A percentile compares a stretch with the other conserved stretches of the same genome.
Conservation (phyloP, 1,284 basidiomycete species). For the Lignosus rhinocerotis region DNA sequence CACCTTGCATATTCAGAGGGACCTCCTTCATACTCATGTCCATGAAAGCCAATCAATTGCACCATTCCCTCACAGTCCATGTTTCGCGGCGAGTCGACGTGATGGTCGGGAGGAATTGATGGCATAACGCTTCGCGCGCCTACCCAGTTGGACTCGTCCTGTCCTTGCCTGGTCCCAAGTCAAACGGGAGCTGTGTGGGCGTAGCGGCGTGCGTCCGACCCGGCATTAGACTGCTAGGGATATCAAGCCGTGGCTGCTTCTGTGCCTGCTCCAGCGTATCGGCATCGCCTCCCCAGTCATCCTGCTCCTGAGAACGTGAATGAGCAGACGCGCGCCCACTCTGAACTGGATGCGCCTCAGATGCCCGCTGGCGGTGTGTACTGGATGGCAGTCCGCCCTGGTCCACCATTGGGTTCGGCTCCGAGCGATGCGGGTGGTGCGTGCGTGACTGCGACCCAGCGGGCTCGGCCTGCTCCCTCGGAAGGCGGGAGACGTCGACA, state of each 20-base stretch:
- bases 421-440: conserved; percentile 7
- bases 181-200: conserved; percentile 8
- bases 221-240: conserved; percentile 15
- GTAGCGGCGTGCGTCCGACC: conserved; percentile 2
- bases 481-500: background rate
- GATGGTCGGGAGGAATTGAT: background rate
- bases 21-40: background rate
- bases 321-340: background rate
- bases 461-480: background rate
- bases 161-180: background rate
- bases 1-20: background rate
- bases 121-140: background rate
- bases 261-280: background rate
- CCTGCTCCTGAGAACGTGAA: background rate
- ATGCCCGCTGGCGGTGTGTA: conserved; percentile 7
- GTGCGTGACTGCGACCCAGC: background rate
- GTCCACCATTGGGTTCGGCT: background rate
- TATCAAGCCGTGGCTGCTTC: conserved; percentile 11
- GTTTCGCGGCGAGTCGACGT: background rate
- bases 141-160: background rate
- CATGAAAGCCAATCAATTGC: background rate
- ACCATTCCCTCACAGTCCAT: background rate
- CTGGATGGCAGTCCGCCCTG: background rate
- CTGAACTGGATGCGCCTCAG: background rate
- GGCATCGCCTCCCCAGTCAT: background rate